Evolutionary conservation across 83 land plant genomes (phyloP).

Genomic region (Picea engelmannii): DNA sequence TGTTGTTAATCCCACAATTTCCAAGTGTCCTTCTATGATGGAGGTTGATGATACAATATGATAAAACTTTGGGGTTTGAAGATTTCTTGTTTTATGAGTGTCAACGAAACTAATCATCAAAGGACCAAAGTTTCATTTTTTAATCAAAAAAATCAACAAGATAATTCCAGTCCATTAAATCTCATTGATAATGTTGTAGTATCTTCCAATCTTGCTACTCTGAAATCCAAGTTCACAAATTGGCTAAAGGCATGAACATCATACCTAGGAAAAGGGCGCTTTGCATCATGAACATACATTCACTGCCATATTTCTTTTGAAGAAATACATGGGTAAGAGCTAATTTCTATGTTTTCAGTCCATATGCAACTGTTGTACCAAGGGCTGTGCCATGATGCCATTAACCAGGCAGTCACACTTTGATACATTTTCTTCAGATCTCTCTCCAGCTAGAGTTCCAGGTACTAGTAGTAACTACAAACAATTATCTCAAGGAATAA

Average conservation of each 20-base stretch:
- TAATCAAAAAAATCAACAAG: neutral
- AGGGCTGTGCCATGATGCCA: no score
- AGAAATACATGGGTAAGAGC: neutral
- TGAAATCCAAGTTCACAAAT: slow-evolving; percentile 3
- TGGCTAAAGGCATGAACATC: slow-evolving; percentile 4
- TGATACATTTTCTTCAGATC: no score
- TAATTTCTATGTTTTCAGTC: neutral
- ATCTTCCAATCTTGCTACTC: neutral
- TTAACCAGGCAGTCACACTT: no score
- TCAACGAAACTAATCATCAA: slow-evolving; percentile 1
- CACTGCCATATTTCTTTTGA: slow-evolving; percentile 6
- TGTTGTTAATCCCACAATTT: no score
- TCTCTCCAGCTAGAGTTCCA: no score
- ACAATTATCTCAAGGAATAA: no score
- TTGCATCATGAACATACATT: slow-evolving; percentile 10
- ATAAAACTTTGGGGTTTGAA: no score
- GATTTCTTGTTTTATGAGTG: neutral
- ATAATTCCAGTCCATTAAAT: neutral
- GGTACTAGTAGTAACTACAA: no score
- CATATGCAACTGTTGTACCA: no score
- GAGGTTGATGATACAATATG: no score
- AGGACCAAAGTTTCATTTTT: neutral
- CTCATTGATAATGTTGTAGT: neutral
- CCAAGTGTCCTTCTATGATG: no score
- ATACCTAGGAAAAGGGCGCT: neutral